phyloP scores from a whole-genome alignment of 163 green algal genomes.

The Scenedesmus sp. region DNA sequence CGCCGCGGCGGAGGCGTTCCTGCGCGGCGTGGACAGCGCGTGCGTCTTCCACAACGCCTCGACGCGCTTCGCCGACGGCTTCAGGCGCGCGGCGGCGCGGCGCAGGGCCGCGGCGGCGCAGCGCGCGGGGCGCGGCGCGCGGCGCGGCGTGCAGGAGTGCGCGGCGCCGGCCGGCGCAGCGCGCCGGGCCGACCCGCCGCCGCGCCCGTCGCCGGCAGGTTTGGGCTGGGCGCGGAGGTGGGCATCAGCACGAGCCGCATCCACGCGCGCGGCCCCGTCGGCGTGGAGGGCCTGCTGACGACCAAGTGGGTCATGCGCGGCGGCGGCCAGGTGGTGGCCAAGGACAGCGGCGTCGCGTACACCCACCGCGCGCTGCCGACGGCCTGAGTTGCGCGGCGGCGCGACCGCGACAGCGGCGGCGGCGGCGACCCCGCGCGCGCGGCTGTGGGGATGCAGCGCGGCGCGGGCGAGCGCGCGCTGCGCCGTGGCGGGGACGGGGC shows the following conservation, averaged over 20 bases:
- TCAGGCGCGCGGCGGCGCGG: conserved; percentile 76
- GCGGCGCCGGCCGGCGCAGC: no score
- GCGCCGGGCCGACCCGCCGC: no score
- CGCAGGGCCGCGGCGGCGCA: no score
- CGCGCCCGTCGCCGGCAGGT: no score
- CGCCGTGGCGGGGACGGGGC: no score
- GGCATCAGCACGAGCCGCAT: conserved; percentile 97
- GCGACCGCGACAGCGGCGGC: no score
- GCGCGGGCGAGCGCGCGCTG: no score
- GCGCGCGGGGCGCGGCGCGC: no score
- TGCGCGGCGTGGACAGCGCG: conserved; percentile 85
- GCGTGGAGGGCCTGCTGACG: conserved; percentile 98
- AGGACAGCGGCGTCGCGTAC: conserved; percentile 92
- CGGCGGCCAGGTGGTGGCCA: conserved; percentile 89
- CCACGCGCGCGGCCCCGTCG: conserved; percentile 96
- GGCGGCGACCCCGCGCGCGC: no score
- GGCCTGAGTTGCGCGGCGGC: no score
- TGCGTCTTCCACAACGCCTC: conserved; percentile 97
- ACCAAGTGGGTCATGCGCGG: conserved; percentile 93
- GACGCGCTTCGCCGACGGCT: conserved; percentile 96
- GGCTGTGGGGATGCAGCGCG: no score
- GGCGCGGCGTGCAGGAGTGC: no score
- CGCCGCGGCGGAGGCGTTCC: conserved; percentile 81
- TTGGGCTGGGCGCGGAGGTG: conserved; percentile 91
- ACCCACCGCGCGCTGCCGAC: conserved; percentile 80